phyloP scores from a whole-genome alignment of 2,329 filamentous ascomycete genomes.

The Cyanodermella asteris region DNA sequence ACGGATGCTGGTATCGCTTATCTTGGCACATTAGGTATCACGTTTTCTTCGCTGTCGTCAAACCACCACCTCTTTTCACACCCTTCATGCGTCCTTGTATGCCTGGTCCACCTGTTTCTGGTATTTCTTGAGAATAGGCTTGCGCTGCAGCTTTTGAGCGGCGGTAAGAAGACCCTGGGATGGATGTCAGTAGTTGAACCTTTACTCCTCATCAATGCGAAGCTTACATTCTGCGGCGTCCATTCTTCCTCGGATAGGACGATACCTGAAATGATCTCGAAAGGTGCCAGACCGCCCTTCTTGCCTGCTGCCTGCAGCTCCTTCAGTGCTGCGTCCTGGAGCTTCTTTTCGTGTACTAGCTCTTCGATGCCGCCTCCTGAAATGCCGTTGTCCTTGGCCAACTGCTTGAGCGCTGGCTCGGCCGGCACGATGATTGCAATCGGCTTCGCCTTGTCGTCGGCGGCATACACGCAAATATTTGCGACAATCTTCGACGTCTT shows the following conservation, averaged over 20 bases:
- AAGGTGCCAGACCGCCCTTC: slow-evolving; percentile 8
- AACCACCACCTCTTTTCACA: no score
- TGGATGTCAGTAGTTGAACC: slow-evolving; percentile 1
- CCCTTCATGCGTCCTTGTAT: slow-evolving; percentile 13
- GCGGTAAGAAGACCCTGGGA: slow-evolving; percentile 26
- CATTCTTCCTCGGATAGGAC: slow-evolving; percentile 71
- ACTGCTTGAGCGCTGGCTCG: slow-evolving; percentile 38
- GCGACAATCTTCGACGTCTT: slow-evolving; percentile 28
- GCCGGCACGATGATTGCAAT: slow-evolving; percentile 39
- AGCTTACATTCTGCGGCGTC: slow-evolving; percentile 62
- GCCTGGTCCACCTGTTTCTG: slow-evolving; percentile 27
- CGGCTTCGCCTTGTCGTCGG: slow-evolving; percentile 28
- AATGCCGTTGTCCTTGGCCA: slow-evolving; percentile 30
- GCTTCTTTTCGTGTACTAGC: slow-evolving; percentile 17
- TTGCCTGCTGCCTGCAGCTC: slow-evolving; percentile 11
- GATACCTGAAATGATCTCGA: slow-evolving; percentile 43
- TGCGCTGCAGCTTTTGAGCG: slow-evolving; percentile 31
- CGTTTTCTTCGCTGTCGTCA: no score
- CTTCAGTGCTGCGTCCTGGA: slow-evolving; percentile 19
- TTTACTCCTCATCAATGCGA: background rate
- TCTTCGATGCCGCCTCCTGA: slow-evolving; percentile 11
- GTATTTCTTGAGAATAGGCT: slow-evolving; percentile 27
- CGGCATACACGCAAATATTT: slow-evolving; percentile 36
- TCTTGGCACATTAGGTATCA: no score
- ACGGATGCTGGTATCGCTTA: no score